Conservation (phyloP, 73 alveolate species). For the Paramecium tetraurelia region DNA sequence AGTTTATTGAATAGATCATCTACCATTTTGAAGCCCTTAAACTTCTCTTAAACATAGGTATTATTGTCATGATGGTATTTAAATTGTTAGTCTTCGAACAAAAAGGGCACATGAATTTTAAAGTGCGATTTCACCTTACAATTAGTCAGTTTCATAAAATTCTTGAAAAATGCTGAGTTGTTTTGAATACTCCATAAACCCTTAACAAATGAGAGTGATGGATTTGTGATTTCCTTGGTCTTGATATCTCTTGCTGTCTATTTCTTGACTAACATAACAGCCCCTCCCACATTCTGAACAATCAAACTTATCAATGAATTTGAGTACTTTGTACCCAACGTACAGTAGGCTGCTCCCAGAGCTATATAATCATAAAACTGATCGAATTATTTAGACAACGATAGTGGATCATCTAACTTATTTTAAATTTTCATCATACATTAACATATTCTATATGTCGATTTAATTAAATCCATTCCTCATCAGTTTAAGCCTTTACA, state of each 20-base stretch:
- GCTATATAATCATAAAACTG: slow-evolving; percentile 7
- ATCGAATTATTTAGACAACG: neutral
- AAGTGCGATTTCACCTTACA: neutral
- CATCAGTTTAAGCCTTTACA: neutral
- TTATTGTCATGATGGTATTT: neutral
- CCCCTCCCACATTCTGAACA: slow-evolving; percentile 7
- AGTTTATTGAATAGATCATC: slow-evolving; percentile 21
- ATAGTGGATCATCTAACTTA: slow-evolving; percentile 6
- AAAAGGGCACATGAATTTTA: slow-evolving; percentile 21
- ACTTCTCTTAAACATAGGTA: neutral
- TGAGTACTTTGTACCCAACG: neutral
- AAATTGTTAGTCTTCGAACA: neutral
- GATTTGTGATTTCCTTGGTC: neutral
- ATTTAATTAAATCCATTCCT: slow-evolving; percentile 10
- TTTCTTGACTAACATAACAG: neutral
- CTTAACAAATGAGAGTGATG: neutral
- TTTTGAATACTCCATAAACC: slow-evolving; percentile 15
- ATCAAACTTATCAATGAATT: neutral
- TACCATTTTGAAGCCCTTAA: neutral
- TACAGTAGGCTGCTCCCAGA: slow-evolving; percentile 1
- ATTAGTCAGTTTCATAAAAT: neutral
- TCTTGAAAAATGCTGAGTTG: slow-evolving; percentile 21
- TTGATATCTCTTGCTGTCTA: slow-evolving; percentile 15
- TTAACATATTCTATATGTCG: neutral
- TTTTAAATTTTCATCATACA: neutral